Evolutionary conservation across 1,139 yeast genomes (phyloP).

Genomic region (Geotrichum phurueaensis): DNA sequence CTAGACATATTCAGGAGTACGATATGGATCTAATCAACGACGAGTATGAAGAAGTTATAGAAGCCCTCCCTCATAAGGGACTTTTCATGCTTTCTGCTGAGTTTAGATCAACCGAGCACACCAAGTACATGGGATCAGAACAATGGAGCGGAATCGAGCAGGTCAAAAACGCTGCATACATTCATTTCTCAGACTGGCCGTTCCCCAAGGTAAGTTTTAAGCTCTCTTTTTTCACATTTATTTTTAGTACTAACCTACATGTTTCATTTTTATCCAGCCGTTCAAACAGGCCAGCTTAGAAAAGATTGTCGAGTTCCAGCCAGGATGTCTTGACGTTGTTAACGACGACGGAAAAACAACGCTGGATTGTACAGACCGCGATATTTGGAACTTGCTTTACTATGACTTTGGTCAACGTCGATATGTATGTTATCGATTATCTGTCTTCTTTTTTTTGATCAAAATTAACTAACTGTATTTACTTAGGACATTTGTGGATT

Average conservation of each 20-base stretch:
- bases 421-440: not conserved
- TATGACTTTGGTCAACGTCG: conserved; percentile 18
- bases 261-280: conserved; percentile 5
- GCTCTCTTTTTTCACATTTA: not conserved
- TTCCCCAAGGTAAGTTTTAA: conserved; percentile 19
- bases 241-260: not conserved
- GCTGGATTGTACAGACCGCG: conserved; percentile 24
- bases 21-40: conserved; percentile 50
- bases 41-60: conserved; percentile 31
- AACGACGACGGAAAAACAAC: conserved; percentile 2
- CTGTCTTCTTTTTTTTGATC: not conserved
- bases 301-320: conserved; percentile 9
- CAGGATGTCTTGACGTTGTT: conserved; percentile 3
- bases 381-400: conserved; percentile 30
- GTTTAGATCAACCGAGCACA: conserved; percentile 30
- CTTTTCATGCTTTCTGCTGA: conserved; percentile 50
- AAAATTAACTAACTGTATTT: not conserved
- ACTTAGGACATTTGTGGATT: conserved; percentile 13
- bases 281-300: conserved; percentile 15
- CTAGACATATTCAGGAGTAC: conserved; percentile 24
- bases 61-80: conserved; percentile 43
- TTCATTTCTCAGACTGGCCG: conserved; percentile 23
- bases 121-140: conserved; percentile 16
- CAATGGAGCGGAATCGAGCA: conserved; percentile 7
- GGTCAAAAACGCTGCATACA: conserved; percentile 1